Base-by-base conservation (phyloP, 441 rosid genomes). In the Rhodomyrtus psidioides region DNA sequence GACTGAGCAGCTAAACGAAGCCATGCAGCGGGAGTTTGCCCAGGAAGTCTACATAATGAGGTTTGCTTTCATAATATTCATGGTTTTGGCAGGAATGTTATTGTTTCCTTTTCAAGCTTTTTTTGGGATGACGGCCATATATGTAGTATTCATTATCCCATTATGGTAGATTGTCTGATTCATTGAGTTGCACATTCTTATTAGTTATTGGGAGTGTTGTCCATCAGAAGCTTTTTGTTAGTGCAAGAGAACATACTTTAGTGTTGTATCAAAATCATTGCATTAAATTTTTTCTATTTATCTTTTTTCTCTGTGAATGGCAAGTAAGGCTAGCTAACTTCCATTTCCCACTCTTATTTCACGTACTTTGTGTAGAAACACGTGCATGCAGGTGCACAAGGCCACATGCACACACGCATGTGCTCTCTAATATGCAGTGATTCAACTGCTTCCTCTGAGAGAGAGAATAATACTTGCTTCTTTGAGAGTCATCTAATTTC, bases 11-110 rank as follows among this genome's bases (percentile, higher is more conserved):
- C 89, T 91, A 84, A 87, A 89, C 85, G 90, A 93, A 81, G 88
- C 89, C 83, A 81, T 90, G 65, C 90, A 4, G 86, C 90, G 86
- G 87, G 97, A 95, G 86, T 95, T 95, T 90, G 88, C 91, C 87
- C 96, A 93, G 90, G 97, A 95, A 91, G 90, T 95, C 83, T 89
- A 90, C 84, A 94, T 95, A 86, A 86, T 95, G 96, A 95, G 97
- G 97, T 95, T 82, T 21, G 91, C 88, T 28, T 85, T 30, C 82
- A 51, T 53, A 82, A 21, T 23, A 27, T 62, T 16, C 49, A 12
- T 59, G 58, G 54, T 42, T 27, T 58, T 27, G 24, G 49, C 53
- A 85, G 56, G 57, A 85, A 86, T 46, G 88, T 59, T 59, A 56
- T 62, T n/a, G 39, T 86, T 56, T 85, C 82, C 65, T 54, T 84